phyloP scores from a whole-genome alignment of 495 filamentous ascomycete species.

The Amphirosellinia nigrospora region DNA sequence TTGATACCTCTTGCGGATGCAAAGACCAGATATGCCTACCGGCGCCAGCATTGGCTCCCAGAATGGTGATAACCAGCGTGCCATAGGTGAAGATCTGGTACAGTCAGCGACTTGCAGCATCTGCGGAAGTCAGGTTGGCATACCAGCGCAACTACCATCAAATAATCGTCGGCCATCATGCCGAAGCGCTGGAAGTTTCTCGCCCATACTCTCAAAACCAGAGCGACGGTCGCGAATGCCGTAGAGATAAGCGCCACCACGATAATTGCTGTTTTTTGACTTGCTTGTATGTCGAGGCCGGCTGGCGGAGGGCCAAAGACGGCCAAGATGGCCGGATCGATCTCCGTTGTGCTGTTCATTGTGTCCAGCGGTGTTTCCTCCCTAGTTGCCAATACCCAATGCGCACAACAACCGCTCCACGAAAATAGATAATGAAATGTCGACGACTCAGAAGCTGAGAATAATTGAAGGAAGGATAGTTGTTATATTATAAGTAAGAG shows the following conservation, averaged over 20 bases:
- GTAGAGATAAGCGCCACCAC: constrained; percentile 27
- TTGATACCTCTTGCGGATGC: constrained; percentile 30
- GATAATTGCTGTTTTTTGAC: constrained; percentile 38
- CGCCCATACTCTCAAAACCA: constrained; percentile 43
- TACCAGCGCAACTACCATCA: constrained; percentile 45
- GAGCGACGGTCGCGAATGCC: constrained; percentile 38
- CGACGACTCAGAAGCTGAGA: constrained; percentile 24
- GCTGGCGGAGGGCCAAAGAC: constrained; percentile 39
- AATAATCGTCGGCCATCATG: constrained; percentile 45
- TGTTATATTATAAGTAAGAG: constrained; percentile 19
- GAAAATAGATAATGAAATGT: constrained; percentile 17
- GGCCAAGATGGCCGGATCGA: constrained; percentile 24
- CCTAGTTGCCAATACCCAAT: not conserved
- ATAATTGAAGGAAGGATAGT: not conserved
- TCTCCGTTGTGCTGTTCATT: constrained; percentile 28
- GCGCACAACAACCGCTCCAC: constrained; percentile 15
- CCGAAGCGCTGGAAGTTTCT: constrained; percentile 36
- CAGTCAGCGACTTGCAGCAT: constrained; percentile 21
- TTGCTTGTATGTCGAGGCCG: constrained; percentile 34
- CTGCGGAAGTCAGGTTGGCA: constrained; percentile 1
- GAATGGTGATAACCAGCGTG: constrained; percentile 33
- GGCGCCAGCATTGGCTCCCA: constrained; percentile 36
- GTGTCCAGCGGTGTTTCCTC: not conserved
- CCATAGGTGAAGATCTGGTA: constrained; percentile 35
- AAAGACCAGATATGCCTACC: constrained; percentile 43